Evolutionary conservation across 805 yeast genomes (phyloP).

Genomic region (Candida xiaguanensis): DNA sequence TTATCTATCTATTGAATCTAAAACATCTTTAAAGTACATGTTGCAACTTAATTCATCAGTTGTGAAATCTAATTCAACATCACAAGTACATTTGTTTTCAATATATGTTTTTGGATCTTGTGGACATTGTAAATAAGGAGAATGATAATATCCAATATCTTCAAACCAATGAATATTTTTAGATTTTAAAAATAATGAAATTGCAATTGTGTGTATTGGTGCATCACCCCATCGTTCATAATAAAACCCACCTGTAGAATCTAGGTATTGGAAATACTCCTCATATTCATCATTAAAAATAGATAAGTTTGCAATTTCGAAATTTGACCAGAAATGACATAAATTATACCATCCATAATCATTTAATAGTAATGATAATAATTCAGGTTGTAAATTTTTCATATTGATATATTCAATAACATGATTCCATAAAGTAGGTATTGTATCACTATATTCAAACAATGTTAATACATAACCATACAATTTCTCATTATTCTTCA

Average conservation of each 20-base stretch:
- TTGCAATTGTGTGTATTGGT: conserved; percentile 81
- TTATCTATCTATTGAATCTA: no score
- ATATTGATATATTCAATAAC: conserved; percentile 43
- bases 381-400: neutral
- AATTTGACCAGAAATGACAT: conserved; percentile 84
- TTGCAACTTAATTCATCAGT: conserved; percentile 20
- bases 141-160: conserved; percentile 71
- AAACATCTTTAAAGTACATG: conserved; percentile 11
- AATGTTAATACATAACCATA: conserved; percentile 69
- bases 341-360: conserved; percentile 43
- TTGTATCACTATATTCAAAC: conserved; percentile 59
- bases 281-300: conserved; percentile 61
- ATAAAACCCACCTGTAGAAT: conserved; percentile 70
- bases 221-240: conserved; percentile 95
- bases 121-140: conserved; percentile 67
- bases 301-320: conserved; percentile 70
- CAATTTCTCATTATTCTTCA: conserved; percentile 51
- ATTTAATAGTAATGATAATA: conserved; percentile 5
- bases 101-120: conserved; percentile 22
- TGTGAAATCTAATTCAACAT: conserved; percentile 34
- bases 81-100: conserved; percentile 33
- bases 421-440: conserved; percentile 60
- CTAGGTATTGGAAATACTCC: conserved; percentile 60
- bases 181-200: conserved; percentile 54
- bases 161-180: conserved; percentile 66